These are phyloP conservation scores for Intubia oerlemansii DNA, from an alignment of 2,329 filamentous ascomycete genomes.

Conservation along the genomic window DNA sequence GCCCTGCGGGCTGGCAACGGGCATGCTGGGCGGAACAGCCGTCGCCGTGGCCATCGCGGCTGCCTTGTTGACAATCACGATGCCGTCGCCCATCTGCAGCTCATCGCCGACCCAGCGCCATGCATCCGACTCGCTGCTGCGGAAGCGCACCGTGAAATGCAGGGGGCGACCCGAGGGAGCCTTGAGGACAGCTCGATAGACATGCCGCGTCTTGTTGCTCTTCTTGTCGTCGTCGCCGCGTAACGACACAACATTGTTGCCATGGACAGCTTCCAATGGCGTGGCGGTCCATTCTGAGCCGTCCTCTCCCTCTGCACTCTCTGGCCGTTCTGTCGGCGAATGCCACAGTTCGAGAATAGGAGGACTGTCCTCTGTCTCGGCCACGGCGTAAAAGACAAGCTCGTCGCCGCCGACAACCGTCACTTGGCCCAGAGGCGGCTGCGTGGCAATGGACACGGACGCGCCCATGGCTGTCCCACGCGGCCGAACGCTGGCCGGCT, in stretches of 20 bases:
- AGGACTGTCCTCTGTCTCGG: slow-evolving; percentile 43
- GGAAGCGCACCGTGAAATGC: slow-evolving; percentile 53
- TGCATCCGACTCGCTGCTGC: slow-evolving; percentile 42
- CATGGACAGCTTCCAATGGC: slow-evolving; percentile 11
- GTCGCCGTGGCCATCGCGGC: too few species aligned
- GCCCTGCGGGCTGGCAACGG: too few species aligned
- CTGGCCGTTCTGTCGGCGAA: slow-evolving; percentile 15
- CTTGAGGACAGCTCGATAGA: too few species aligned
- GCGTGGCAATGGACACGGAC: slow-evolving; percentile 16
- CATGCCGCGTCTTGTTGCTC: too few species aligned
- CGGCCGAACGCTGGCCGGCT: background rate
- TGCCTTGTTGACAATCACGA: slow-evolving; percentile 34
- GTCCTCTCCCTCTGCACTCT: slow-evolving; percentile 21
- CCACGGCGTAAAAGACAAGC: slow-evolving; percentile 42
- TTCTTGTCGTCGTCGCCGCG: slow-evolving; percentile 4
- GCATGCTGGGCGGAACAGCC: too few species aligned
- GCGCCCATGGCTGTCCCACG: slow-evolving; percentile 2
- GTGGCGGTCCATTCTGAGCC: slow-evolving; percentile 30
- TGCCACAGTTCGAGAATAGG: slow-evolving; percentile 65
- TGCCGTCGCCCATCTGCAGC: slow-evolving; percentile 39
- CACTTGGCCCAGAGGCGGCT: slow-evolving; percentile 56
- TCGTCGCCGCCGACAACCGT: slow-evolving; percentile 31
- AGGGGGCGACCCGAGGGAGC: slow-evolving; percentile 20
- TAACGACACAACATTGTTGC: slow-evolving; percentile 1
- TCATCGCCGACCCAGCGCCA: slow-evolving; percentile 57